Evolutionary conservation across 805 yeast species (phyloP), one percentile per base, ranked within the genome.

Genomic region (Saccharomycopsis selenospora): DNA sequence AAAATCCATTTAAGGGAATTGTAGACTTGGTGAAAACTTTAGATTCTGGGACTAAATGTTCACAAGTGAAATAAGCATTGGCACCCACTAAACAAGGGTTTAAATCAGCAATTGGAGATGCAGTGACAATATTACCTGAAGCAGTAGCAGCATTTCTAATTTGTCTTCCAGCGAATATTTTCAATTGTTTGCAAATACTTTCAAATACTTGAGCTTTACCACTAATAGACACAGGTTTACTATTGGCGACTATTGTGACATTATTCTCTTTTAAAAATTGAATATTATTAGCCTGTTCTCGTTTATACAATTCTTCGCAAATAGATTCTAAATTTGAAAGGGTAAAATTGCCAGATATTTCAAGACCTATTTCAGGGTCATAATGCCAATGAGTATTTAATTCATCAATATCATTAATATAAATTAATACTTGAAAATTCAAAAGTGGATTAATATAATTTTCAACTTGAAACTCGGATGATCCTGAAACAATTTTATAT

Each of bases 61-160:
- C 67, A 2, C 68, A 63, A 6, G 67, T 64, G 5, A 72, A 57
- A 1, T 58, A 56, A 3, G 75, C 73, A 48, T 66, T 67, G 24
- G 70, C 65, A 3, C 73, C 67, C 8, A 70, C 72, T 43, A 72
- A 59, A 4, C 71, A 65, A 3, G 76, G 76, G 54, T 72, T 72
- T 58, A 72, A 54, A 55, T 72, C 77, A 1, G 76, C 68, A 49
- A 72, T 72, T 18, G 77, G 77, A 3, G 74, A 69, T 2, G 76
- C 76, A 1, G 77, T 72, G 17, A 71, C 74, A 40, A 72, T 70
- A 40, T 70, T 70, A 33, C 77, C 77, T 0, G 76, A 75, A 1
- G 75, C 71, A 8, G 75, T 71, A 13, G 75, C 77, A 6, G 71
- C 75, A 50, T 72, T 72, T 48, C 77, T 64, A 46, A 72, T 71